Conservation (phyloP, 1,139 yeast species). For the Blastobotrys persicus region DNA sequence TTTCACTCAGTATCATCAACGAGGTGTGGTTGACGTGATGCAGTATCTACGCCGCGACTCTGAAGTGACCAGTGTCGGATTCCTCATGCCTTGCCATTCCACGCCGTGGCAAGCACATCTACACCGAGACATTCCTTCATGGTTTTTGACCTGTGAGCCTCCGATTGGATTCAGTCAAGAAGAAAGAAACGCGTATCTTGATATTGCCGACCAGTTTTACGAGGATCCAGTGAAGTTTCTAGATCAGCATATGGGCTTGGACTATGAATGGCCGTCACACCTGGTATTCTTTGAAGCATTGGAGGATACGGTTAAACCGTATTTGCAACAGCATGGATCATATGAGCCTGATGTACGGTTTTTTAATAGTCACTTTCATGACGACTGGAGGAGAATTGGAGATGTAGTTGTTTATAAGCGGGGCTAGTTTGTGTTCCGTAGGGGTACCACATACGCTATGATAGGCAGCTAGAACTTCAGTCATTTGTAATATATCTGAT, state of each 20-base stretch:
- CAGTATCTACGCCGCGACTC: constrained; percentile 48
- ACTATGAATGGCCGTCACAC: constrained; percentile 66
- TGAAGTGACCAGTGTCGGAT: constrained; percentile 57
- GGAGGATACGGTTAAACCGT: constrained; percentile 44
- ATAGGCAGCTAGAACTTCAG: too few species aligned
- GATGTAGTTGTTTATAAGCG: constrained; percentile 60
- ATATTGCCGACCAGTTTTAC: constrained; percentile 84
- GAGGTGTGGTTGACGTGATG: constrained; percentile 76
- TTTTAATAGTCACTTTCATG: constrained; percentile 80
- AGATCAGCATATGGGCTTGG: constrained; percentile 32
- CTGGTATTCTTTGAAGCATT: constrained; percentile 69
- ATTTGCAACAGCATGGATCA: constrained; percentile 47
- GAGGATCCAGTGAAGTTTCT: constrained; percentile 60
- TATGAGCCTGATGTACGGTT: constrained; percentile 46
- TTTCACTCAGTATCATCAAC: constrained; percentile 68
- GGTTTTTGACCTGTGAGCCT: constrained; percentile 93
- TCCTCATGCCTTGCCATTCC: constrained; percentile 93
- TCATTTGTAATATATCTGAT: too few species aligned
- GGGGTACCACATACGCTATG: background rate
- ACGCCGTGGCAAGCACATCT: constrained; percentile 92
- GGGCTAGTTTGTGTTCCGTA: background rate
- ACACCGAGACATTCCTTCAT: constrained; percentile 57
- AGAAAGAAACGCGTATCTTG: constrained; percentile 54
- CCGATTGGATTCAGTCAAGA: constrained; percentile 48
- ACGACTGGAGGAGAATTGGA: constrained; percentile 81